These are phyloP conservation scores for Diplodia scrobiculata DNA, from an alignment of 2,329 filamentous ascomycete genomes.

Conservation along the genomic window DNA sequence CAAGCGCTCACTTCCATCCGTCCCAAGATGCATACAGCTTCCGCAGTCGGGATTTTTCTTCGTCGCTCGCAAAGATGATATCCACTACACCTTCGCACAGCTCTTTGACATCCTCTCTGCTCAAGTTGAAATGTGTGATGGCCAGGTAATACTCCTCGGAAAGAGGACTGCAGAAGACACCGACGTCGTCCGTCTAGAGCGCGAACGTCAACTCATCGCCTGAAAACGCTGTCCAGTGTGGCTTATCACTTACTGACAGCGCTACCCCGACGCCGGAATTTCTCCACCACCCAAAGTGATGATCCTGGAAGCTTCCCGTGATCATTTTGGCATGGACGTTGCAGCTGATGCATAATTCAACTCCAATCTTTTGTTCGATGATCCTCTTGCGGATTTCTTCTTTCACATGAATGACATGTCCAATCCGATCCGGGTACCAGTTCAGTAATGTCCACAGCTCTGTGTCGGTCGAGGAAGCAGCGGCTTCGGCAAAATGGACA, in stretches of 20 bases:
- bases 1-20: conserved; percentile 11
- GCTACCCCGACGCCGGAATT: conserved; percentile 59
- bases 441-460: conserved; percentile 67
- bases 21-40: conserved; percentile 22
- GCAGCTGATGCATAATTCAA: conserved; percentile 79
- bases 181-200: conserved; percentile 76
- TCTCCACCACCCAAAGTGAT: conserved; percentile 77
- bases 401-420: conserved; percentile 76
- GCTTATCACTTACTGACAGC: conserved; percentile 64
- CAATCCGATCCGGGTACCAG: conserved; percentile 69
- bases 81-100: conserved; percentile 65
- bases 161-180: conserved; percentile 73
- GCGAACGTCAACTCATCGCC: conserved; percentile 30
- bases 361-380: conserved; percentile 57
- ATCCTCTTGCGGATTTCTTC: conserved; percentile 62
- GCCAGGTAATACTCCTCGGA: conserved; percentile 78
- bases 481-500: conserved; percentile 75
- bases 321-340: conserved; percentile 78
- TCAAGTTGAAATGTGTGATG: conserved; percentile 67
- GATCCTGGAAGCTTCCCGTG: conserved; percentile 63
- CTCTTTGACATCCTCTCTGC: conserved; percentile 50
- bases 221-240: background rate
- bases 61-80: conserved; percentile 66
- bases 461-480: conserved; percentile 56
- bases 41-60: conserved; percentile 61